Base-by-base conservation (phyloP, 495 filamentous ascomycete genomes). In the Lasiosphaeris hirsuta region DNA sequence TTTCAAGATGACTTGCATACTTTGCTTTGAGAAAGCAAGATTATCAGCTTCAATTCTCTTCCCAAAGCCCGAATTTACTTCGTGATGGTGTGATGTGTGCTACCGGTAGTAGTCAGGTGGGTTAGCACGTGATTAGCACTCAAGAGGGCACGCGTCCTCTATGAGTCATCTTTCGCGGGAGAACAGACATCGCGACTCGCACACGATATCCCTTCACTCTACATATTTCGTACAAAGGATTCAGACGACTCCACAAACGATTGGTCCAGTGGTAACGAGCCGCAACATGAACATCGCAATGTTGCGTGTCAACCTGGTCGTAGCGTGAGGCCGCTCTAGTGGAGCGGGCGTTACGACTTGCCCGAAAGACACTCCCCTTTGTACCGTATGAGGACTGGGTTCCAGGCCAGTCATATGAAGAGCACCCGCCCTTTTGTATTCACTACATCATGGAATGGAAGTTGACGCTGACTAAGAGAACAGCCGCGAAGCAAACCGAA, bases 1-100 rank as follows among this genome's bases (percentile, higher is more conserved):
- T n/a, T n/a, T n/a, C n/a, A n/a, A n/a, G 72, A 85, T 54, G 37
- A 84, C 80, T 34, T 11, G 38, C 15, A 44, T 55, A 44, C 10
- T n/a, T 55, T 39, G 30, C 18, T 54, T 54, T 23, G 39, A 44
- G 38, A 53, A 35, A 40, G 39, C 39, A 54, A 44, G 13, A 54
- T 44, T 23, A 33, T 41, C 44, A 19, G n/a, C 39, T 15, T 30
- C 33, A 13, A 40, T 38, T 44, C 18, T 38, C 51, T 13, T 10
- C n/a, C n/a, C 30, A 49, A 30, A 33, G 45, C 8, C 23, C 45
- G 15, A 53, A 53, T 42, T 4, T 53, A 19, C 49, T 40, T 53
- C 36, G 50, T n/a, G n/a, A n/a, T 40, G 15, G 50, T 14, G 30
- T 13, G 35, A 34, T 36, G 8, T 51, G 10, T 51, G 48, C 9